These are phyloP conservation scores for Candida sanyaensis DNA, from an alignment of 1,139 yeast species.

Conservation along the genomic window DNA sequence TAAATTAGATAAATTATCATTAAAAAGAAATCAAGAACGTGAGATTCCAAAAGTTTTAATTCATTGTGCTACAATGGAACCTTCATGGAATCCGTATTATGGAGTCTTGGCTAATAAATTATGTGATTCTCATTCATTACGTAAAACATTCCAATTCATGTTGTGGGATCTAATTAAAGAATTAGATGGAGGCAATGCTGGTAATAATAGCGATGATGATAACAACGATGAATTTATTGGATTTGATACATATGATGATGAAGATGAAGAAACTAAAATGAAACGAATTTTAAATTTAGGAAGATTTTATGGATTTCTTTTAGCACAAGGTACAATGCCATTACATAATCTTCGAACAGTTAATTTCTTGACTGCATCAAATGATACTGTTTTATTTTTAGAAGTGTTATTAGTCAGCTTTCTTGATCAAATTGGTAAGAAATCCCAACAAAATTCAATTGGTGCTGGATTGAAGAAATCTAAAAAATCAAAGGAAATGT, in stretches of 20 bases:
- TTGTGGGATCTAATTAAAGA: conserved; percentile 88
- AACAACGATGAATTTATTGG: conserved; percentile 35
- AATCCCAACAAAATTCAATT: conserved; percentile 53
- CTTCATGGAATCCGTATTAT: conserved; percentile 88
- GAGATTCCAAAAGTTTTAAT: conserved; percentile 85
- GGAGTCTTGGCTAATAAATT: conserved; percentile 76
- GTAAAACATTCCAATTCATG: conserved; percentile 84
- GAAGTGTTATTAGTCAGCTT: conserved; percentile 74
- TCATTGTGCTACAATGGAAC: conserved; percentile 86
- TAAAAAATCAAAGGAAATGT: conserved; percentile 31
- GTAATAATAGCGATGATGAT: conserved; percentile 38
- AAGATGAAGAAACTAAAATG: conserved; percentile 48
- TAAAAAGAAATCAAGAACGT: conserved; percentile 80
- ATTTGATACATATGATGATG: conserved; percentile 32
- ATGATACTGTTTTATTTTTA: conserved; percentile 66
- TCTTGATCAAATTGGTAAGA: conserved; percentile 65
- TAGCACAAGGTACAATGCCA: conserved; percentile 72
- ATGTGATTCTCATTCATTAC: conserved; percentile 66
- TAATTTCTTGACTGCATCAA: conserved; percentile 71
- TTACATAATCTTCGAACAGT: conserved; percentile 72
- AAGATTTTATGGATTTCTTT: conserved; percentile 71
- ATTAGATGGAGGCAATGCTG: conserved; percentile 49
- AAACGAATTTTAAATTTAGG: conserved; percentile 72
- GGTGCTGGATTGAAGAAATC: conserved; percentile 43
- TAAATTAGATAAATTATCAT: conserved; percentile 73